Evolutionary conservation across 2,329 filamentous ascomycete species (phyloP).

Genomic region (Talaromyces sp.): DNA sequence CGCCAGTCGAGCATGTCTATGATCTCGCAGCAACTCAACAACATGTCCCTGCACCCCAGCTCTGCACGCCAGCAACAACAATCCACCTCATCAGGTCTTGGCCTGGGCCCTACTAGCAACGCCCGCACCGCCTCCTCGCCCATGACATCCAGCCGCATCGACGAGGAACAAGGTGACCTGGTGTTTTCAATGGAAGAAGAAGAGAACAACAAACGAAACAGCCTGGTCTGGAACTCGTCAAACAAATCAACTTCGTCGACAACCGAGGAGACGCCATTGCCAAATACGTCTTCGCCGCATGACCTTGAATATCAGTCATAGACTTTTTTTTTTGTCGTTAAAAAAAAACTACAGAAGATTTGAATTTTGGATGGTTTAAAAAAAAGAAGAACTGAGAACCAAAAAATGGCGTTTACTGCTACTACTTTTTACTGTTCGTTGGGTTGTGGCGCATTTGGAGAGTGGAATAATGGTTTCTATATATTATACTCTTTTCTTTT

Average conservation of each 20-base stretch:
- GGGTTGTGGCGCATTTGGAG: background rate
- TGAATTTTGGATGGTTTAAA: background rate
- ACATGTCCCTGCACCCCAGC: slow-evolving; percentile 39
- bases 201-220: slow-evolving; percentile 40
- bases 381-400: background rate
- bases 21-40: slow-evolving; percentile 54
- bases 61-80: slow-evolving; percentile 28
- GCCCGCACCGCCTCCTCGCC: slow-evolving; percentile 43
- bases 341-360: background rate
- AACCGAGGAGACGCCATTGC: slow-evolving; percentile 15
- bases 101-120: slow-evolving; percentile 24
- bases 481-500: background rate
- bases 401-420: background rate
- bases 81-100: slow-evolving; percentile 17
- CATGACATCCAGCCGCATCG: slow-evolving; percentile 41
- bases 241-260: slow-evolving; percentile 28
- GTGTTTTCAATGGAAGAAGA: slow-evolving; percentile 50
- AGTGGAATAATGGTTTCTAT: background rate
- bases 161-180: slow-evolving; percentile 44
- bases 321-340: background rate
- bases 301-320: slow-evolving; percentile 2
- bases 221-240: slow-evolving; percentile 27
- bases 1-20: slow-evolving; percentile 56
- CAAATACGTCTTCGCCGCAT: background rate
- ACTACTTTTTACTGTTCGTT: background rate